Conservation (phyloP, 768 basidiomycete genomes). For the Clitopilus hobsonii region DNA sequence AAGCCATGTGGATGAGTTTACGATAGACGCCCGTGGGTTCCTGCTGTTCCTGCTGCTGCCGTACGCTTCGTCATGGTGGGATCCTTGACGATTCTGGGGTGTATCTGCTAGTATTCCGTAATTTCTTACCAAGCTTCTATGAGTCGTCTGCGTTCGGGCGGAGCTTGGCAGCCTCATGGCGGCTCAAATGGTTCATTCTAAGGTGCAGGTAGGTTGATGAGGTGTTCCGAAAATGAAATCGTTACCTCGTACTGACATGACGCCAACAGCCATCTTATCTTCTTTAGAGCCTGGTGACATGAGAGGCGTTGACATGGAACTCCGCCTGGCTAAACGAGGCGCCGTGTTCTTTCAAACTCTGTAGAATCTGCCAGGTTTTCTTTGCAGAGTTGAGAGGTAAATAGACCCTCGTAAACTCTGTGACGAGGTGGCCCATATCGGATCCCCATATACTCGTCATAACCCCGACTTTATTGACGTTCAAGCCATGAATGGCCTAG, state of each 20-base stretch:
- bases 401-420: background rate
- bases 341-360: background rate
- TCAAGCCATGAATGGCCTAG: background rate
- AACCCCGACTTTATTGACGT: background rate
- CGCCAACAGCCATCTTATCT: background rate
- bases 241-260: background rate
- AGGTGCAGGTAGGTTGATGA: background rate
- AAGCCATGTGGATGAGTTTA: background rate
- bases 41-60: too few species aligned
- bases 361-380: background rate
- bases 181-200: background rate
- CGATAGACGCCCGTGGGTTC: background rate
- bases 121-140: background rate
- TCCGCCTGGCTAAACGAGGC: background rate
- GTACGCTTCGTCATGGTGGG: too few species aligned
- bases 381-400: background rate
- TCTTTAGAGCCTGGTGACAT: background rate
- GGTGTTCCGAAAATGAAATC: background rate
- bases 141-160: background rate
- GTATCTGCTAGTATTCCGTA: background rate
- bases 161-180: background rate
- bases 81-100: background rate
- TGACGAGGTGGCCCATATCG: background rate
- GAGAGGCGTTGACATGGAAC: background rate
- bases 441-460: background rate